These are phyloP conservation scores for Yamadazyma tumulicola DNA, from an alignment of 805 yeast species.

Conservation along the genomic window DNA sequence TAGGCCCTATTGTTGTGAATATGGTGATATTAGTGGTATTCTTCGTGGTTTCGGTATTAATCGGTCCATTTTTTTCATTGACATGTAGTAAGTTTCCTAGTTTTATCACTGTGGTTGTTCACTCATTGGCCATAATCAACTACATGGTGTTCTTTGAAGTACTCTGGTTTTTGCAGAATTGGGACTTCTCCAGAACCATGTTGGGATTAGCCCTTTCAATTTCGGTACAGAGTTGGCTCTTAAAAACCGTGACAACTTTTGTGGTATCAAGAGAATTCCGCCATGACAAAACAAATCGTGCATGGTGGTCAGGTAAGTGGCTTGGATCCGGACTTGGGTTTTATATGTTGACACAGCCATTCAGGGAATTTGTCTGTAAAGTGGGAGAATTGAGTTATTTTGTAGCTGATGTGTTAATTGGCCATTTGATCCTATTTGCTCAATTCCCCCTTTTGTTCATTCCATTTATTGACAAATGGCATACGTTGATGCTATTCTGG, in stretches of 20 bases:
- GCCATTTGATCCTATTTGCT: conserved; percentile 53
- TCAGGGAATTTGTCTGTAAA: conserved; percentile 62
- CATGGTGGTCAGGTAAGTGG: conserved; percentile 73
- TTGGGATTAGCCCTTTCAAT: conserved; percentile 57
- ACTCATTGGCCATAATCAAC: conserved; percentile 47
- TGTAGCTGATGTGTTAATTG: conserved; percentile 58
- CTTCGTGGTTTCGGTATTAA: conserved; percentile 41
- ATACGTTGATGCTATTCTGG: conserved; percentile 67
- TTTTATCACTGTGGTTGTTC: conserved; percentile 54
- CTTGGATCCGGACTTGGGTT: conserved; percentile 58
- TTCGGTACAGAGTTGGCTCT: conserved; percentile 55
- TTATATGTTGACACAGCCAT: conserved; percentile 57
- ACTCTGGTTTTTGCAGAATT: conserved; percentile 65
- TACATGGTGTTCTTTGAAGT: conserved; percentile 58
- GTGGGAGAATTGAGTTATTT: conserved; percentile 64
- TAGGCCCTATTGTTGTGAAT: conserved; percentile 48
- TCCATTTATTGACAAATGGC: conserved; percentile 66
- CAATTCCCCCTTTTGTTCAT: conserved; percentile 61
- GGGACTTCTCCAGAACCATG: conserved; percentile 57
- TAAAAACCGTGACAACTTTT: conserved; percentile 47
- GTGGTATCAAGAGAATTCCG: conserved; percentile 61
- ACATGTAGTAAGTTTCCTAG: conserved; percentile 47
- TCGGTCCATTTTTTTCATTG: conserved; percentile 50
- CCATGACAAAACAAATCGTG: conserved; percentile 56
- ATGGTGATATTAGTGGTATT: conserved; percentile 34